Conservation (phyloP, 192 early-diverging fungal genomes). For the Gonapodya sp. region DNA sequence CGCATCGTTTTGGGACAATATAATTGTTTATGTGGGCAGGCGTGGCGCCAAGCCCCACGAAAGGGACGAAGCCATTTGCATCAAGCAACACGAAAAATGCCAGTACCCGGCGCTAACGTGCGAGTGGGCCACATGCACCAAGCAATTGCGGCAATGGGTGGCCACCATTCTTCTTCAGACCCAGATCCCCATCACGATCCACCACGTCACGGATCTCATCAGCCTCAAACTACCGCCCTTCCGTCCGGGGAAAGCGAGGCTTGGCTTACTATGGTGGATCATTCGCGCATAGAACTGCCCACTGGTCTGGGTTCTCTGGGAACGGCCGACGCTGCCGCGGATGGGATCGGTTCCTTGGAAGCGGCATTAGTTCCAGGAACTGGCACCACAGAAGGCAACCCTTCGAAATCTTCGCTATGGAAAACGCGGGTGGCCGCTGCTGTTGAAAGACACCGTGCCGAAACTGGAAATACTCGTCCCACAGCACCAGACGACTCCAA, state of each 20-base stretch:
- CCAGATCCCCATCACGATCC: neutral
- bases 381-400: neutral
- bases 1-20: neutral
- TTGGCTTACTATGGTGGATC: no score
- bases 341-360: no score
- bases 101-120: neutral
- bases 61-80: neutral
- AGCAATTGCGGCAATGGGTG: neutral
- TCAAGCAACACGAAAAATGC: no score
- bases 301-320: no score
- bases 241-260: no score
- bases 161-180: neutral
- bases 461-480: neutral
- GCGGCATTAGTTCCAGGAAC: no score
- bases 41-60: neutral
- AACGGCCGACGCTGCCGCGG: no score
- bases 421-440: neutral
- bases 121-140: neutral
- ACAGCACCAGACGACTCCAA: neutral
- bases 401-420: neutral
- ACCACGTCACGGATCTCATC: neutral
- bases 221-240: neutral
- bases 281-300: no score
- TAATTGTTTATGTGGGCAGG: no score
- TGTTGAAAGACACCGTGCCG: neutral